Evolutionary conservation across 768 basidiomycete genomes (phyloP), one percentile per base, ranked within the genome.

Genomic region (Kwoniella newhampshirensis): DNA sequence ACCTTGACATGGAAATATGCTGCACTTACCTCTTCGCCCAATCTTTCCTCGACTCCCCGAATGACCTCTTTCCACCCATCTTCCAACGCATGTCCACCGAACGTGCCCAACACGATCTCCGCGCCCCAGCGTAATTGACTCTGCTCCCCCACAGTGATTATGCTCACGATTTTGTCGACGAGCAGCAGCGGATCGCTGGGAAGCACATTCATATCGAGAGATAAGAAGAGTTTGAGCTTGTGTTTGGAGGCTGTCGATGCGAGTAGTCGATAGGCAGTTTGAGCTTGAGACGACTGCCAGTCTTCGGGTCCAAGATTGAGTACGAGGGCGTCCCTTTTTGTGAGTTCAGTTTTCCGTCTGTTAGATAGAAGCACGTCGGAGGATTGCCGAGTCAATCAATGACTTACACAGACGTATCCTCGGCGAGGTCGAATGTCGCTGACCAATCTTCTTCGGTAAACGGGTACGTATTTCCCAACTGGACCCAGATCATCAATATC

Each of bases 391-490:
- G n/a, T n/a, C n/a, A n/a, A n/a, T n/a, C n/a, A n/a, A 4, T 25
- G 9, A 56, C 67, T 35, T 49, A 71, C 73, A 77, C 44, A 2
- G 65, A 70, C 6, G 76, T 75, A 26, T 70, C 63, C 23, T 61
- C 47, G 4, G 71, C 75, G 5, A 74, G 63, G 18, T 60, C 49
- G 27, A 76, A 62, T 13, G 73, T 73, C 15, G 47, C 36, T 3
- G 18, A 15, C 75, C 75, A 76, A 28, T 75, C 67, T 8, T 60
- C 26, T 2, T 57, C 52, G 0, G 68, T 70, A 62, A 71, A 77
- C 13, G 71, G 70, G 45, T 74, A 71, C 0, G 75, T 75, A 45
- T 77, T 77, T 1, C 76, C 76, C 2, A 77, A 66, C 75, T 77
- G 46, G 7, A 32, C n/a, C n/a, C 7, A 21, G 41, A 44, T 12